Evolutionary conservation across 768 basidiomycete species (phyloP).

Genomic region (Serpula lacrymans): DNA sequence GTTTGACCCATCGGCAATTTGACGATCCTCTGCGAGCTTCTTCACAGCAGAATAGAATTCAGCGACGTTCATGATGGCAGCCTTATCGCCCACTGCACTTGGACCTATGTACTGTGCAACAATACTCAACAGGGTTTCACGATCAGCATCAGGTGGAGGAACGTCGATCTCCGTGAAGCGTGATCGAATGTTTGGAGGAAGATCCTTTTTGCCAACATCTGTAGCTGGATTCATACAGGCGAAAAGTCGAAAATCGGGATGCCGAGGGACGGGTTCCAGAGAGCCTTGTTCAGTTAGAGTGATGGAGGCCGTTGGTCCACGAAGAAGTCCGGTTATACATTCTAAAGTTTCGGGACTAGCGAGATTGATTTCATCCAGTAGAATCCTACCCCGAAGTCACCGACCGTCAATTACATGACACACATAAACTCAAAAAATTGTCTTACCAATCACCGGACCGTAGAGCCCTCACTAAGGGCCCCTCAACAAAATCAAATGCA

Average conservation of each 20-base stretch:
- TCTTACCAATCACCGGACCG: constrained; percentile 87
- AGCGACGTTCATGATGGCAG: constrained; percentile 84
- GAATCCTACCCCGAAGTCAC: no score
- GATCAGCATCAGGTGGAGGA: constrained; percentile 88
- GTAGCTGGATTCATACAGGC: constrained; percentile 99
- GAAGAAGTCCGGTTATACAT: constrained; percentile 83
- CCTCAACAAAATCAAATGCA: constrained; percentile 93
- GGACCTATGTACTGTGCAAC: constrained; percentile 87
- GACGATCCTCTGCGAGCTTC: constrained; percentile 63
- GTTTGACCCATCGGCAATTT: constrained; percentile 91
- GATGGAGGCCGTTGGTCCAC: constrained; percentile 83
- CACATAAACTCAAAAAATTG: background rate
- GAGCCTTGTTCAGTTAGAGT: constrained; percentile 92
- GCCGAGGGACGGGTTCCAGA: constrained; percentile 83
- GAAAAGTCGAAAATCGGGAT: constrained; percentile 93
- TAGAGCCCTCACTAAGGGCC: constrained; percentile 89
- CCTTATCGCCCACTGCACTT: constrained; percentile 79
- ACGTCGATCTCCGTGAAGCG: constrained; percentile 97
- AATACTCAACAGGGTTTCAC: constrained; percentile 84
- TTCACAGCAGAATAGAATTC: constrained; percentile 88
- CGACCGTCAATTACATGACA: constrained; percentile 3
- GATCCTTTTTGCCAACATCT: constrained; percentile 96
- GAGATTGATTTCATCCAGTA: constrained; percentile 95
- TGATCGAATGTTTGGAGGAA: constrained; percentile 84
- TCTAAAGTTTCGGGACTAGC: constrained; percentile 94